phyloP scores from a whole-genome alignment of 108 stramenopile genomes.

The Skeletonema grethae region DNA sequence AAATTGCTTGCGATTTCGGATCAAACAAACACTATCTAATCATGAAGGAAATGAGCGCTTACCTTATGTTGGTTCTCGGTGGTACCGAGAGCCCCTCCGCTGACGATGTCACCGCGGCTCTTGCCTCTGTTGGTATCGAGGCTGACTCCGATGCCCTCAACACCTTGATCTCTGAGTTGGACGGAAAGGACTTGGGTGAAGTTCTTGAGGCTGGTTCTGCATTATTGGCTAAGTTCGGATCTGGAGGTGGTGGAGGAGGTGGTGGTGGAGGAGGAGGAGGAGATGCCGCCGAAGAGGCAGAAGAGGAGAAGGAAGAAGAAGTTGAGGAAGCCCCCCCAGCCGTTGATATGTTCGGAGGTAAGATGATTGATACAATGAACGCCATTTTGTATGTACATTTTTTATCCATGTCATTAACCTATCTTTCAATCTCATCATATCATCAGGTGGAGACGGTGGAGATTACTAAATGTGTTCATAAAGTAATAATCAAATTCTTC shows the following conservation, averaged over 20 bases:
- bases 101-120: constrained; percentile 91
- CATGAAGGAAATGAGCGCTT: constrained; percentile 75
- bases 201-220: constrained; percentile 82
- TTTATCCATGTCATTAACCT: background rate
- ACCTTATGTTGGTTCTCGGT: constrained; percentile 94
- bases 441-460: constrained; percentile 59
- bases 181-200: constrained; percentile 94
- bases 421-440: background rate
- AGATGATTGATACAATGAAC: background rate
- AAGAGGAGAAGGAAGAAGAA: constrained; percentile 27
- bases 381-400: background rate
- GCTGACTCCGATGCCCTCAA: constrained; percentile 72
- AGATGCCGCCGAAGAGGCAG: constrained; percentile 56
- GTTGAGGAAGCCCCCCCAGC: constrained; percentile 71
- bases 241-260: constrained; percentile 91
- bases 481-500: constrained; percentile 8
- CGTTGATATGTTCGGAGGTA: constrained; percentile 71
- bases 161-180: constrained; percentile 82
- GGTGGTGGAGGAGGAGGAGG: constrained; percentile 65
- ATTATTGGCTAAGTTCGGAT: constrained; percentile 92
- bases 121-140: constrained; percentile 91
- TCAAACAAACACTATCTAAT: constrained; percentile 1
- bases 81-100: constrained; percentile 93
- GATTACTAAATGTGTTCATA: constrained; percentile 64
- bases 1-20: constrained; percentile 50